phyloP scores from a whole-genome alignment of 2,329 filamentous ascomycete species.

The Biscogniauxia sp. region DNA sequence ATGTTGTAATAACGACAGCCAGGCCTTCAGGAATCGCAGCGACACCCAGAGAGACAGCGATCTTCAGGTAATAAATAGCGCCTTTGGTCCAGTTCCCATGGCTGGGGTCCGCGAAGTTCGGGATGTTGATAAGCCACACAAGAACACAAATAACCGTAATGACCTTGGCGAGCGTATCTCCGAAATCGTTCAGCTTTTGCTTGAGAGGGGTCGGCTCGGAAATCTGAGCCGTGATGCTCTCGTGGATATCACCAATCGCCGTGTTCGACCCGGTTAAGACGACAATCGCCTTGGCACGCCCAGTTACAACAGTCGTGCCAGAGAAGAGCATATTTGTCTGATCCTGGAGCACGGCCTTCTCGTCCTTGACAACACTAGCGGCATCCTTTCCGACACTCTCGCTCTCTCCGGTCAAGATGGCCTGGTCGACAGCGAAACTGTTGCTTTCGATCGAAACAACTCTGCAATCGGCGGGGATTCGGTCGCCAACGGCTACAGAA shows the following conservation, averaged over 20 bases:
- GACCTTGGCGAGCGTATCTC: conserved; percentile 92
- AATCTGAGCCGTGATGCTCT: conserved; percentile 97
- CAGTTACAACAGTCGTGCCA: conserved; percentile 93
- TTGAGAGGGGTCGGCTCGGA: conserved; percentile 96
- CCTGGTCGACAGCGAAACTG: conserved; percentile 94
- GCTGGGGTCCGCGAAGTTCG: conserved; percentile 91
- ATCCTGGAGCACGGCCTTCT: conserved; percentile 91
- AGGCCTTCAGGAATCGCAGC: conserved; percentile 97
- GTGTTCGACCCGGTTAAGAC: conserved; percentile 86
- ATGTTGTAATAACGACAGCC: conserved; percentile 98
- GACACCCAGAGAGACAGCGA: conserved; percentile 95
- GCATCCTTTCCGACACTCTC: conserved; percentile 92
- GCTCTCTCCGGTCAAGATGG: conserved; percentile 94
- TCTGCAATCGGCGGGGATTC: conserved; percentile 92
- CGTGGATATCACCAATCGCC: conserved; percentile 97
- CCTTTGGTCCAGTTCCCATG: conserved; percentile 95
- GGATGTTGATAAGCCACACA: conserved; percentile 98
- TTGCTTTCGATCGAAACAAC: conserved; percentile 91
- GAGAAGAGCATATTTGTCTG: conserved; percentile 98
- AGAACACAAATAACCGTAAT: conserved; percentile 95
- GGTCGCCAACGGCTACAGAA: conserved; percentile 83
- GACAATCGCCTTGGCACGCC: conserved; percentile 87
- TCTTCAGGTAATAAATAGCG: conserved; percentile 99
- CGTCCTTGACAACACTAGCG: conserved; percentile 64
- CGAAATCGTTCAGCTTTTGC: conserved; percentile 98